A percentile compares a stretch with the other conserved stretches of the same genome.
phyloP scores from a whole-genome alignment of 1,139 yeast species.

The Pichia cactophila region DNA sequence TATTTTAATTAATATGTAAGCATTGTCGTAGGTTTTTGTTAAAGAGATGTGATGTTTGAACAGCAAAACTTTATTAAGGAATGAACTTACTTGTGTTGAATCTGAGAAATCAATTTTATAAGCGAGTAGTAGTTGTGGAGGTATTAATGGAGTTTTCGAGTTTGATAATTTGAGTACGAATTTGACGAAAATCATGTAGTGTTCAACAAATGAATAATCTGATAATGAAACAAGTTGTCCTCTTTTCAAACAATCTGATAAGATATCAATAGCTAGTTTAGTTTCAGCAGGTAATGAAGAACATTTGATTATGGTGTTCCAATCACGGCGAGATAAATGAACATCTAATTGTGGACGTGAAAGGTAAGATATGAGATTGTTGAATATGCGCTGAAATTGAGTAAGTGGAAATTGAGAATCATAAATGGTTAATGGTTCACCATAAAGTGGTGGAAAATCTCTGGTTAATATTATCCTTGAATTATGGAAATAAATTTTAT shows the following conservation, averaged over 20 bases:
- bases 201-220: slow-evolving; percentile 30
- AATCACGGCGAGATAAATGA: slow-evolving; percentile 18
- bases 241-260: slow-evolving; percentile 40
- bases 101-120: slow-evolving; percentile 14
- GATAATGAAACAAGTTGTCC: slow-evolving; percentile 32
- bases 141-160: slow-evolving; percentile 24
- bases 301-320: slow-evolving; percentile 32
- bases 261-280: slow-evolving; percentile 31
- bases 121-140: slow-evolving; percentile 16
- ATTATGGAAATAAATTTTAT: slow-evolving; percentile 27
- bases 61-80: slow-evolving; percentile 17
- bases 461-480: slow-evolving; percentile 17
- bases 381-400: slow-evolving; percentile 31
- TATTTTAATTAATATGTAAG: slow-evolving; percentile 25
- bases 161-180: slow-evolving; percentile 24
- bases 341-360: slow-evolving; percentile 21
- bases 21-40: slow-evolving; percentile 20
- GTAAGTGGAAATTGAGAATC: slow-evolving; percentile 27
- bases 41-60: slow-evolving; percentile 13
- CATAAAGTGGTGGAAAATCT: slow-evolving; percentile 21
- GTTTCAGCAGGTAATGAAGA: slow-evolving; percentile 20
- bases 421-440: slow-evolving; percentile 22
- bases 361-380: slow-evolving; percentile 27
- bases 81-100: slow-evolving; percentile 11
- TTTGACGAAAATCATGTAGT: slow-evolving; percentile 24